phyloP scores from a whole-genome alignment of 2,329 filamentous ascomycete species.

The Nannizzia gypsea region DNA sequence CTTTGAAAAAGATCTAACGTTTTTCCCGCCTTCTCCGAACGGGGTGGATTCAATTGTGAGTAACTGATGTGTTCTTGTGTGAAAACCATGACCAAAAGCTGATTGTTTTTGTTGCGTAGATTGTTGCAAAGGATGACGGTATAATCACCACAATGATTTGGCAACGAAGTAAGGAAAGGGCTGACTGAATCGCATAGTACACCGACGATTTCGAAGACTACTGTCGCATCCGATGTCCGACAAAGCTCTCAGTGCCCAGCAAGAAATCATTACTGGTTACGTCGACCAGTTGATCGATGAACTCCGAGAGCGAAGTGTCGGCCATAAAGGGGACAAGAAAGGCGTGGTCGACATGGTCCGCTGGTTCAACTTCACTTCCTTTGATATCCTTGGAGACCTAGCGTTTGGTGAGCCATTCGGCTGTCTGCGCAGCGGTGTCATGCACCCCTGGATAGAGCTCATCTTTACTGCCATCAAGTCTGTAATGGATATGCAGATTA shows the following conservation, averaged over 20 bases:
- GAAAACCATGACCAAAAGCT: not conserved
- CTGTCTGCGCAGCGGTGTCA: constrained; percentile 18
- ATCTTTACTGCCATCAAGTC: constrained; percentile 14
- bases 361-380: constrained; percentile 24
- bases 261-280: not conserved
- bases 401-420: constrained; percentile 23
- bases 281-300: not conserved
- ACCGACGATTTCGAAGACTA: not conserved
- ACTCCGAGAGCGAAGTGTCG: not conserved
- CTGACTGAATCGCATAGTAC: not conserved
- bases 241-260: not conserved
- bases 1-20: not conserved
- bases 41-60: not conserved
- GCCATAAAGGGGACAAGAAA: not conserved
- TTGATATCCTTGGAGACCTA: constrained; percentile 25
- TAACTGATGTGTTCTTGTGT: not conserved
- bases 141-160: not conserved
- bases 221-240: not conserved
- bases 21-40: not conserved
- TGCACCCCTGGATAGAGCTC: constrained; percentile 20
- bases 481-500: not conserved
- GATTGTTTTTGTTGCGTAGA: not conserved
- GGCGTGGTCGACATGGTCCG: constrained; percentile 16
- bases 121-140: not conserved
- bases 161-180: not conserved